A percentile compares a stretch with the other conserved stretches of the same genome.
These are phyloP conservation scores for Vanrija humicola DNA, from an alignment of 1,284 basidiomycete species.

Conservation along the genomic window DNA sequence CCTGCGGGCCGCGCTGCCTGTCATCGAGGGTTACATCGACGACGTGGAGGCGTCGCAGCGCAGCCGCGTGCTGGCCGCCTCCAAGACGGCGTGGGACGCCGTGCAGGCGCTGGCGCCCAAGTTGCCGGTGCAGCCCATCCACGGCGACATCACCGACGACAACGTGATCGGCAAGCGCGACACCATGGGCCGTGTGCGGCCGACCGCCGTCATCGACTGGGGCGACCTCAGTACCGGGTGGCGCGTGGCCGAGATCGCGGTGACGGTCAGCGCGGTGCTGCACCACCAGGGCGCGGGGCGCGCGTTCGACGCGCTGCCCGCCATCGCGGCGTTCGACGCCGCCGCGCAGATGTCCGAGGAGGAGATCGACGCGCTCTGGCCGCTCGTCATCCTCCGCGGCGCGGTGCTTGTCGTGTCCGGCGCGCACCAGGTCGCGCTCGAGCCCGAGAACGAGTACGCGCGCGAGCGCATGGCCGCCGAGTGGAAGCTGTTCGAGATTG, in stretches of 20 bases:
- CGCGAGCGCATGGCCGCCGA: conserved; percentile 6
- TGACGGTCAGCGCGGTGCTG: conserved; percentile 6
- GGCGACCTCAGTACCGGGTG: conserved; percentile 9
- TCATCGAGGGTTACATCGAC: conserved; percentile 4
- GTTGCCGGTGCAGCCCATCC: conserved; percentile 9
- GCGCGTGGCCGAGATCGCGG: conserved; percentile 13
- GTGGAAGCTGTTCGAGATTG: conserved; percentile 8
- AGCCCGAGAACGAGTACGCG: conserved; percentile 7
- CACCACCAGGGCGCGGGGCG: conserved; percentile 2
- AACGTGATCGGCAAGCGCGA: conserved; percentile 11
- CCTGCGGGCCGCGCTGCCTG: conserved; percentile 9
- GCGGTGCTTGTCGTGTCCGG: conserved; percentile 7
- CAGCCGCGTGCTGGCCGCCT: not conserved
- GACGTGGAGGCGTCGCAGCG: not conserved
- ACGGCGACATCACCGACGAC: conserved; percentile 17
- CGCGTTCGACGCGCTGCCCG: conserved; percentile 5
- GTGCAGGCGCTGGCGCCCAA: not conserved
- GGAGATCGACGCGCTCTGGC: conserved; percentile 12
- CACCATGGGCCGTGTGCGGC: conserved; percentile 6
- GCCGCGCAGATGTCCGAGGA: not conserved
- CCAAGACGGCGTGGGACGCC: not conserved
- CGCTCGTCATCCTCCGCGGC: conserved; percentile 7
- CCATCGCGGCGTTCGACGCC: conserved; percentile 6
- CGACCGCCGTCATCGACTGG: conserved; percentile 10
- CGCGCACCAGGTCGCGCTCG: conserved; percentile 5